Conservation (phyloP, 331 rosid genomes). For the Stylosanthes scabra region DNA sequence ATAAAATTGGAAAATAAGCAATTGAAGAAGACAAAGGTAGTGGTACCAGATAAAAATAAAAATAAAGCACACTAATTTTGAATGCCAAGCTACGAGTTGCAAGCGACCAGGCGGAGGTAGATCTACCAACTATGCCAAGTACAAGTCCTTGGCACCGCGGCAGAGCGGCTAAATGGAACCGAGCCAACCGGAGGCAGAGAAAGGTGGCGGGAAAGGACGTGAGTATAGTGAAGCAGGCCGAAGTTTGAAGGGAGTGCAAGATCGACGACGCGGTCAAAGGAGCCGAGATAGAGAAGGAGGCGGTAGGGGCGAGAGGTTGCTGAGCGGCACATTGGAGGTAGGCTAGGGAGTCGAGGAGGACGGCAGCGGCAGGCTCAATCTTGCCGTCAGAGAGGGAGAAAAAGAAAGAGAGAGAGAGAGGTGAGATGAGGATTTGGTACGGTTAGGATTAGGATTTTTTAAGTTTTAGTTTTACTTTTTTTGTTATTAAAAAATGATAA, state of each 20-base stretch:
- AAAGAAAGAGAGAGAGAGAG: too few species aligned
- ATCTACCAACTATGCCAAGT: slow-evolving; percentile 89
- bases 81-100: slow-evolving; percentile 96
- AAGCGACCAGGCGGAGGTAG: slow-evolving; percentile 92
- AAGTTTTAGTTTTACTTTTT: too few species aligned
- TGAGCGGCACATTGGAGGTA: slow-evolving; percentile 99
- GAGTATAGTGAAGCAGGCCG: slow-evolving; percentile 92
- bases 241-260: slow-evolving; percentile 89
- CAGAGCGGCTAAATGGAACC: slow-evolving; percentile 96
- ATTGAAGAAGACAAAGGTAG: not conserved
- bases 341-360: slow-evolving; percentile 88
- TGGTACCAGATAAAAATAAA: slow-evolving; percentile 66
- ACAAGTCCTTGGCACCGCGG: slow-evolving; percentile 94
- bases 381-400: slow-evolving; percentile 82
- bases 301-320: slow-evolving; percentile 91
- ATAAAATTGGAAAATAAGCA: not conserved
- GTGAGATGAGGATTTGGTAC: too few species aligned
- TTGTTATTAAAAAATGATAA: too few species aligned
- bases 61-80: slow-evolving; percentile 91
- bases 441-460: too few species aligned
- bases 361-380: slow-evolving; percentile 89
- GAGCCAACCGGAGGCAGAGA: slow-evolving; percentile 96
- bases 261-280: slow-evolving; percentile 87
- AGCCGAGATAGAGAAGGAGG: slow-evolving; percentile 93
- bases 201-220: slow-evolving; percentile 91